Evolutionary conservation across 2,329 filamentous ascomycete genomes (phyloP), one percentile per base, ranked within the genome.

Genomic region (Neurospora crassa): DNA sequence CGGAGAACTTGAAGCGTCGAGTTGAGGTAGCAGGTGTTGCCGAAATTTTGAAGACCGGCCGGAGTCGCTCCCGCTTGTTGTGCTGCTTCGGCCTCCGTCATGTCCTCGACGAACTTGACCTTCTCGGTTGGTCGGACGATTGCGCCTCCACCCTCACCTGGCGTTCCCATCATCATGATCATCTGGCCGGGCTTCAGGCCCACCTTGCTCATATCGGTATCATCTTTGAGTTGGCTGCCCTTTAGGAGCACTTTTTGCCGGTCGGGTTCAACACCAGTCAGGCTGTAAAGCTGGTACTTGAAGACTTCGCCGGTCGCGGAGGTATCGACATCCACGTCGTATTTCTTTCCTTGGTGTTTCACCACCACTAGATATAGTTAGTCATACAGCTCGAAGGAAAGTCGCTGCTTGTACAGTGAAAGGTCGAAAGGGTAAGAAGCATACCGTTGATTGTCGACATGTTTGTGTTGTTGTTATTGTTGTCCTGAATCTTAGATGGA

Each of bases 1-100:
- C 92, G 90, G 75, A 99, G 84, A 4, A 93, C 91, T 81, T 99
- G 96, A n/a, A 99, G 86, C 0, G 95, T 97, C 68, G 96, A 96
- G 85, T 99, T 99, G 78, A 98, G 90, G 80, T 99, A 99, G 84
- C 96, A 99, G 4, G 96, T 99, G 82, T 99, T 99, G 76, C 96
- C 96, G 73, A 97, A 84, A 79, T 99, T 99, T 79, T 92, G 88
- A 73, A 99, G 84, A 67, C 96, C 96, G 71, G 94, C 92, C 1
- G 96, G 96, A 67, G 88, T 95, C 68, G 94, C 94, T 72, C 93
- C 94, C 72, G 91, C 91, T 79, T 91, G 88, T 80, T 90, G 90
- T 29, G 96, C 95, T 69, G 90, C 89, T 81, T 98, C 95, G 40
- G 94, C 94, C 79, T 97, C 94, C 37, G 93, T 96, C 95, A 99